Conservation (phyloP, 2,329 filamentous ascomycete genomes). For the Aspergillus alliaceus region DNA sequence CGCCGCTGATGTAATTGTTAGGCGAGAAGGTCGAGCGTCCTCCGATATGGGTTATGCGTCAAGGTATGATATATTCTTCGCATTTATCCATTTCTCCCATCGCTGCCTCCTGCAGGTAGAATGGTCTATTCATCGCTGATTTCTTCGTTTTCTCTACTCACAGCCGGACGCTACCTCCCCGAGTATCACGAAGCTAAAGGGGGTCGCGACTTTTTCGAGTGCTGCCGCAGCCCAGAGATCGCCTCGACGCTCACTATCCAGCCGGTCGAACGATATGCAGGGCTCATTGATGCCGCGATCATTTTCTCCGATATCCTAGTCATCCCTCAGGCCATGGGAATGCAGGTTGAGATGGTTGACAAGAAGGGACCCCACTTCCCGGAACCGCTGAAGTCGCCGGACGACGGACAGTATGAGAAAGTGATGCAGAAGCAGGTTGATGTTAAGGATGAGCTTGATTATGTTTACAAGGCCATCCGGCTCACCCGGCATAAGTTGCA, state of each 20-base stretch:
- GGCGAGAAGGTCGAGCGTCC: conserved; percentile 89
- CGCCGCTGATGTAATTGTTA: conserved; percentile 40
- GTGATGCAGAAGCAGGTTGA: conserved; percentile 78
- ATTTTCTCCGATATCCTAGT: conserved; percentile 99
- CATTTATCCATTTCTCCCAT: not conserved
- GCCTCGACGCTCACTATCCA: conserved; percentile 92
- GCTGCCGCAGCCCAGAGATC: conserved; percentile 89
- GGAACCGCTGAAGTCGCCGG: conserved; percentile 72
- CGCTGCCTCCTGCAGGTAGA: not conserved
- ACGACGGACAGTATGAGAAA: conserved; percentile 78
- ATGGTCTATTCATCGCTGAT: not conserved
- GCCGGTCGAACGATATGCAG: conserved; percentile 86
- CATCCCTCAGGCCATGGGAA: conserved; percentile 95
- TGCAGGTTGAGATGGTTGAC: conserved; percentile 98
- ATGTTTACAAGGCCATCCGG: conserved; percentile 95
- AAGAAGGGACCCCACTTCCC: conserved; percentile 97
- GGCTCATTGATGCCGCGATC: conserved; percentile 92
- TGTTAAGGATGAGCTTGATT: conserved; percentile 79
- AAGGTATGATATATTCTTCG: conserved; percentile 63
- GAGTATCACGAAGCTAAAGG: conserved; percentile 98
- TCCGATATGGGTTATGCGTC: conserved; percentile 99
- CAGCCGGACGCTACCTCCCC: conserved; percentile 93
- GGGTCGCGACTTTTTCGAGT: conserved; percentile 90
- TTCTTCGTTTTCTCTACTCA: not conserved
- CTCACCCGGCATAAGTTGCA: conserved; percentile 83